Percentiles rank a stretch among this genome's conserved stretches.
phyloP scores from a whole-genome alignment of 352 stramenopile genomes.

The Phytopythium mirpurense region DNA sequence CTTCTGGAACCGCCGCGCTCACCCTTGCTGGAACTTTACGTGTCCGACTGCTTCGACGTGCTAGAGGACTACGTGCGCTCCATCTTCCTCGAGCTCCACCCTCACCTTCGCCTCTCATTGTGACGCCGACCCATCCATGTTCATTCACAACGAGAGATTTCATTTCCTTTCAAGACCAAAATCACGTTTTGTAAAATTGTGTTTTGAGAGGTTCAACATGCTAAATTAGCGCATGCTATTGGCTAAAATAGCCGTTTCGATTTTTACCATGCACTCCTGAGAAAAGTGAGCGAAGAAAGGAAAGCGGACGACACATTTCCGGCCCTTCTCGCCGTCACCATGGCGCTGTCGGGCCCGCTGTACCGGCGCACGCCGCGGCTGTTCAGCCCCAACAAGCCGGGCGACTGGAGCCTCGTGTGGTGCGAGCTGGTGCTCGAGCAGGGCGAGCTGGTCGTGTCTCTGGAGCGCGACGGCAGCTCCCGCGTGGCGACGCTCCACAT shows the following conservation, averaged over 20 bases:
- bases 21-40: constrained; percentile 36
- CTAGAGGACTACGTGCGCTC: constrained; percentile 65
- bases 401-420: constrained; percentile 79
- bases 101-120: constrained; percentile 12
- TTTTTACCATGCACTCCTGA: not conserved
- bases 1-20: constrained; percentile 49
- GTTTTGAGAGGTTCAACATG: not conserved
- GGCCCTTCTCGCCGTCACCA: constrained; percentile 5
- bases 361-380: constrained; percentile 68
- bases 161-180: too few species aligned
- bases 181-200: too few species aligned
- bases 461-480: constrained; percentile 51
- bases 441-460: constrained; percentile 63
- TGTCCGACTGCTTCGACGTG: constrained; percentile 75
- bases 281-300: not conserved
- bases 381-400: constrained; percentile 64
- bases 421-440: constrained; percentile 57
- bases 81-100: constrained; percentile 55
- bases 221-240: not conserved
- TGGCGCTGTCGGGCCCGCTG: constrained; percentile 64
- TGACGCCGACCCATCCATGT: too few species aligned
- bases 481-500: constrained; percentile 52
- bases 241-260: not conserved
- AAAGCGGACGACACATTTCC: not conserved
- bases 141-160: too few species aligned